phyloP scores from a whole-genome alignment of 2,329 filamentous ascomycete genomes.

The Aspergillus hortae region DNA sequence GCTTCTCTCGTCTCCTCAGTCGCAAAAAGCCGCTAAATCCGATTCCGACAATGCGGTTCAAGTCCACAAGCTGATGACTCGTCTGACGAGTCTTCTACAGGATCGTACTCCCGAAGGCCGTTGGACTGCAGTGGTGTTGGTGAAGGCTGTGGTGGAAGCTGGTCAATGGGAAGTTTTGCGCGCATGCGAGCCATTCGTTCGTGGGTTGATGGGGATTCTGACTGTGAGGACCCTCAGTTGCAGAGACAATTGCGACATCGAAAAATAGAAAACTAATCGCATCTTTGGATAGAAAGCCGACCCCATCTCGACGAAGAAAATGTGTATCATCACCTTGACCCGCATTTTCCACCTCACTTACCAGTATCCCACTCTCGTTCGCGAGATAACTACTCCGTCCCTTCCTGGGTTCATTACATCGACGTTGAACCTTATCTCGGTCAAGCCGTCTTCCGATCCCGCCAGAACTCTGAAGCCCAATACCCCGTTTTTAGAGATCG shows the following conservation, averaged over 20 bases:
- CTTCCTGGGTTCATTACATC: constrained; percentile 70
- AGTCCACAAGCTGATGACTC: constrained; percentile 77
- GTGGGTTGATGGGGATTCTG: constrained; percentile 69
- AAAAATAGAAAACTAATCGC: neutral
- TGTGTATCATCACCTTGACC: constrained; percentile 72
- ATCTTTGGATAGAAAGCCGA: constrained; percentile 65
- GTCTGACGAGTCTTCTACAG: constrained; percentile 72
- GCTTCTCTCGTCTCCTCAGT: constrained; percentile 60
- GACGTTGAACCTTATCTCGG: constrained; percentile 63
- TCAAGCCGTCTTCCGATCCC: constrained; percentile 41
- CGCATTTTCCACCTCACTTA: constrained; percentile 82
- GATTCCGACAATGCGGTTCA: constrained; percentile 65
- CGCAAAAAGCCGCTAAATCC: constrained; percentile 57
- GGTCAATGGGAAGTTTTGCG: constrained; percentile 81
- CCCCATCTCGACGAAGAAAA: constrained; percentile 67
- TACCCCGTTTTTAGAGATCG: constrained; percentile 58
- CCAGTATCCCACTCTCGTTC: constrained; percentile 74
- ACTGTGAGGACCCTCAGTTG: constrained; percentile 49
- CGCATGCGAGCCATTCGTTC: constrained; percentile 70
- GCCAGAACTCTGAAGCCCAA: constrained; percentile 35
- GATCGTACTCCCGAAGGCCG: constrained; percentile 71
- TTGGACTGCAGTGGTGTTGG: constrained; percentile 72
- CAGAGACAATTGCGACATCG: neutral
- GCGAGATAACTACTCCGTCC: constrained; percentile 83
- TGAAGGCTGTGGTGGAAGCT: constrained; percentile 77